Evolutionary conservation across 1,284 basidiomycete species (phyloP), one percentile per base, ranked within the genome.

Genomic region (Fistulinella cinereoalba): DNA sequence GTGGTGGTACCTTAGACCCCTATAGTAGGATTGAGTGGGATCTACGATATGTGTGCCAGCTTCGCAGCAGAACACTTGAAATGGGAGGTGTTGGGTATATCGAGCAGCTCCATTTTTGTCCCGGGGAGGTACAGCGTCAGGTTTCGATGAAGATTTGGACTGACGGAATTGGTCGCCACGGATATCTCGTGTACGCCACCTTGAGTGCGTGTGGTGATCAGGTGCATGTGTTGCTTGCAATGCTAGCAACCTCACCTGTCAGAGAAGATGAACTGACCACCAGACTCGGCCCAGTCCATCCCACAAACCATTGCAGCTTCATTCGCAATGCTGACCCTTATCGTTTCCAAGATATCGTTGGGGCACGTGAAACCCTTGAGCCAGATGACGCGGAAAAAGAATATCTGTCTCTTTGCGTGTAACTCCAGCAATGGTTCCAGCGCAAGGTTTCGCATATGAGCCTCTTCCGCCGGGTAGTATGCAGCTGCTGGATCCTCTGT

Each of bases 241-340:
- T 16, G 25, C 27, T 4, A 22, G 3, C 6, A 8, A 22, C 64
- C 77, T 46, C 56, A 89, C 90, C 94, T 79, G 68, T 96, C 94
- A 21, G 93, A 96, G 71, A 96, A 97, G 57, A 97, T 93, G 72
- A 96, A 97, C 69, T 92, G 89, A 0, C 92, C 92, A 56, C 93
- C 91, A 64, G 93, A 88, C 67, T 97, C 93, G 21, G 92, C 93
- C 94, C 94, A 97, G 65, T 97, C 94, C 94, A 97, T 97, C 21
- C 93, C 92, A 64, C 94, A 97, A 2, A 96, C 92, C 91, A 97
- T 92, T 1, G 92, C 90, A 0, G 94, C 94, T 56, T 92, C 82
- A 64, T 97, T 97, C 31, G 79, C 77, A 55, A 88, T 77, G 64
- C 88, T 91, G 49, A 97, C 86, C 53, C 92, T 85, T 62, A 97